These are phyloP conservation scores for Lepraria neglecta DNA, from an alignment of 495 filamentous ascomycete species.

Conservation along the genomic window DNA sequence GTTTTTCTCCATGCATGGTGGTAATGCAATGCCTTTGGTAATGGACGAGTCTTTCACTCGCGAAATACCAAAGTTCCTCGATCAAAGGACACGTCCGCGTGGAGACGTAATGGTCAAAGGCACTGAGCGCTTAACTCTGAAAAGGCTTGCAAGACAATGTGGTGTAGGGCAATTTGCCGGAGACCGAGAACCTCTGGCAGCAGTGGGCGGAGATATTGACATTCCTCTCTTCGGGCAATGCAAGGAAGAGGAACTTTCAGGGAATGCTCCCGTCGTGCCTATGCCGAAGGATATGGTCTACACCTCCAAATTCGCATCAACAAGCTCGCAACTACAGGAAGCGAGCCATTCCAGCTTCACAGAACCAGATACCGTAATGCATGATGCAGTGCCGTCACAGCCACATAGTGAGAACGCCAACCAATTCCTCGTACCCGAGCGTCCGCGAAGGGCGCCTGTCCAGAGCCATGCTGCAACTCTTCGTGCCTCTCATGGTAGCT, in stretches of 20 bases:
- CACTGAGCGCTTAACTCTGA: slow-evolving; percentile 40
- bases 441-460: slow-evolving; percentile 17
- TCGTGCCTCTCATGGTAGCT: slow-evolving; percentile 22
- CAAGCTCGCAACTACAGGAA: neutral
- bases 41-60: slow-evolving; percentile 40
- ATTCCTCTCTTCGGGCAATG: slow-evolving; percentile 57
- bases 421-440: slow-evolving; percentile 5
- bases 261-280: slow-evolving; percentile 62
- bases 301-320: slow-evolving; percentile 28
- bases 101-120: slow-evolving; percentile 45
- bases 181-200: slow-evolving; percentile 15
- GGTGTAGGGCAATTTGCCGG: slow-evolving; percentile 40
- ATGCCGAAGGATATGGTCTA: slow-evolving; percentile 65
- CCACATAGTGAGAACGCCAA: neutral
- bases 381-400: neutral
- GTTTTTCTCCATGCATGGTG: slow-evolving; percentile 65
- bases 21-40: slow-evolving; percentile 42
- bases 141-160: slow-evolving; percentile 45
- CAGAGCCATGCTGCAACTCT: slow-evolving; percentile 26
- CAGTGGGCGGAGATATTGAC: slow-evolving; percentile 30
- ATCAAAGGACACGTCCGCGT: slow-evolving; percentile 35
- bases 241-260: slow-evolving; percentile 61
- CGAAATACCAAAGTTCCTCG: slow-evolving; percentile 43
- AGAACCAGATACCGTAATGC: neutral
- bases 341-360: neutral